phyloP scores from a whole-genome alignment of 2,329 filamentous ascomycete species.

The Penicillium sclerotigenum region DNA sequence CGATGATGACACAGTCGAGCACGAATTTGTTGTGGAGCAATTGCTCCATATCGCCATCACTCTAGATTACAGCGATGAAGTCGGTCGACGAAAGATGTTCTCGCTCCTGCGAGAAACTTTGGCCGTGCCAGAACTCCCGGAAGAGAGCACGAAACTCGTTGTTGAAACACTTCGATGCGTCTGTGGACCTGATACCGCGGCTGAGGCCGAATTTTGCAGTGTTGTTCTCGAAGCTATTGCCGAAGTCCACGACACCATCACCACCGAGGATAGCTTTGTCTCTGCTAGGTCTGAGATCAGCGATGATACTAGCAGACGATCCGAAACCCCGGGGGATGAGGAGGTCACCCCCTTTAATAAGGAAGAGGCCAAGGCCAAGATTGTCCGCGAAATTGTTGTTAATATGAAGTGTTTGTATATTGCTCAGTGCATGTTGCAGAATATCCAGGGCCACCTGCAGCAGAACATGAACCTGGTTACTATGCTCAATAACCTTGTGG shows the following conservation, averaged over 20 bases:
- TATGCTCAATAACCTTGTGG: conserved; percentile 97
- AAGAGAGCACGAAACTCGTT: conserved; percentile 85
- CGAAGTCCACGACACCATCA: conserved; percentile 92
- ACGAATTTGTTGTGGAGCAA: conserved; percentile 95
- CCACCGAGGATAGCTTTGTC: conserved; percentile 80
- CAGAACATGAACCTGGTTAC: conserved; percentile 87
- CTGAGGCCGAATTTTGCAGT: conserved; percentile 50
- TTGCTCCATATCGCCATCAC: conserved; percentile 87
- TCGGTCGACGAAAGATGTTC: conserved; percentile 94
- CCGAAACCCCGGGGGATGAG: conserved; percentile 47
- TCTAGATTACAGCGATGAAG: conserved; percentile 95
- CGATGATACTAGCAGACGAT: conserved; percentile 55
- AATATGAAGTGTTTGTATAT: conserved; percentile 99
- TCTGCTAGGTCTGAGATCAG: conserved; percentile 85
- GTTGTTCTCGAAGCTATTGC: conserved; percentile 84
- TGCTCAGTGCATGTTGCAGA: conserved; percentile 94
- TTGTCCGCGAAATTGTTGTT: conserved; percentile 81
- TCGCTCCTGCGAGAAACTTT: conserved; percentile 80
- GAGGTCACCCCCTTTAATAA: conserved; percentile 55
- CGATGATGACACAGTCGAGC: conserved; percentile 80
- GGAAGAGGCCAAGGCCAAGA: conserved; percentile 65
- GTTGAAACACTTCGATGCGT: conserved; percentile 79
- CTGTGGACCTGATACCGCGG: conserved; percentile 60
- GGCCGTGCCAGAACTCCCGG: conserved; percentile 80
- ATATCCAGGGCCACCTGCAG: conserved; percentile 82